Base-by-base conservation (phyloP, 2,329 filamentous ascomycete species). In the Colletotrichum sp. region DNA sequence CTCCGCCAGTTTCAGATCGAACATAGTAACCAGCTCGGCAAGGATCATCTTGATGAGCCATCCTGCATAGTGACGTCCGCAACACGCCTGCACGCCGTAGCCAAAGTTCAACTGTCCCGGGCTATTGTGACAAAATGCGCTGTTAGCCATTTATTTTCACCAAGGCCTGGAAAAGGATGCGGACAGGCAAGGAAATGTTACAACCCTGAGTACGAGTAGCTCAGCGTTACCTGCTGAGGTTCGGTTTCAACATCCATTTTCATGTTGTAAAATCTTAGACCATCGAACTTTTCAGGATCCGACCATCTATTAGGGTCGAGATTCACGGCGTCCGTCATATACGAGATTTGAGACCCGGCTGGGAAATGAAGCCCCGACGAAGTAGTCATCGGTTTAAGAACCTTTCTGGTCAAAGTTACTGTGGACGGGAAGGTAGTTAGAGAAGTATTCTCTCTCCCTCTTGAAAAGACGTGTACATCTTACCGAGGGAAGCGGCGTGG, bases 191-290 rank as follows among this genome's bases (percentile, higher is more conserved):
- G 38, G 8, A 43, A 8, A 26, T 12, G n/a, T n/a, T 64, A 58
- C 48, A 43, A 70, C 67, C 67, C 67, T 30, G 67, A 61, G 56
- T 70, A 70, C 16, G 67, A 70, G 67, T 70, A 70, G 34, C 30
- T 70, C 55, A 61, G n/a, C 56, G 55, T 13, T 34, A 70, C 67
- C 13, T 61, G 21, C 21, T 48, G 67, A 48, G 56, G 24, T 8
- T 52, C 67, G 55, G 67, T 48, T 21, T n/a, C 26, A 8, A 62
- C 24, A 12, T 52, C 56, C 55, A 61, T 13, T 18, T 52, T 61
- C 67, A 70, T 30, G 24, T 61, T 70, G 34, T 62, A 70, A 32
- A 70, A 70, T 32, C 67, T 28, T n/a, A 62, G 26, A 52, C 55
- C 32, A 36, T 70, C 56, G 13, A 61, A 70, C 12, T 62, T 30